These are phyloP conservation scores for Kluyveromyces siamensis DNA, from an alignment of 805 yeast genomes.

Conservation along the genomic window DNA sequence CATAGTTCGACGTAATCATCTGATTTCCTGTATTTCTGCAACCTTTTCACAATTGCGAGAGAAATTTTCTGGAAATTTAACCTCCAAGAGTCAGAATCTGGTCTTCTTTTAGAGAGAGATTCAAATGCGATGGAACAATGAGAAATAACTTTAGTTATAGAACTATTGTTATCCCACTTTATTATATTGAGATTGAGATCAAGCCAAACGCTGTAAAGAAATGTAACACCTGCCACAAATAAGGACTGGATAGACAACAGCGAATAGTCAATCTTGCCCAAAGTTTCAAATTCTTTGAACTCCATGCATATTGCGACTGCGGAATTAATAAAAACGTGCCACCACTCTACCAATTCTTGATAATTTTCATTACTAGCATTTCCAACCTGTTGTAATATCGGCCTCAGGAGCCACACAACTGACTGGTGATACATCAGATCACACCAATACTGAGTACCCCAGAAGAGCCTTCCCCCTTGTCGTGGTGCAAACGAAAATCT, in stretches of 20 bases:
- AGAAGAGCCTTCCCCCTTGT: conserved; percentile 17
- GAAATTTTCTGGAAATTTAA: too few relatives aligned
- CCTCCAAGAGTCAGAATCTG: neutral
- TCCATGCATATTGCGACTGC: conserved; percentile 25
- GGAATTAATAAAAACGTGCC: conserved; percentile 26
- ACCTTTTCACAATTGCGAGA: too few relatives aligned
- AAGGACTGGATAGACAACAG: conserved; percentile 28
- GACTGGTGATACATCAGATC: conserved; percentile 29
- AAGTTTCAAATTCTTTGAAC: conserved; percentile 21
- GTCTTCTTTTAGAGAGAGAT: conserved; percentile 24
- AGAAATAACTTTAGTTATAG: conserved; percentile 18
- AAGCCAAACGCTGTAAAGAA: conserved; percentile 5
- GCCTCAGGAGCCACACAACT: conserved; percentile 24
- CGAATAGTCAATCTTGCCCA: conserved; percentile 19
- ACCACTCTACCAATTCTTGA: conserved; percentile 22
- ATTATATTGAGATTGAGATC: neutral
- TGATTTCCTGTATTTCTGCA: too few relatives aligned
- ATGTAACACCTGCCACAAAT: conserved; percentile 4
- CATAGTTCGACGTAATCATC: too few relatives aligned
- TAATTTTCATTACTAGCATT: conserved; percentile 6
- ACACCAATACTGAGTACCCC: conserved; percentile 27
- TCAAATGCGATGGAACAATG: conserved; percentile 22
- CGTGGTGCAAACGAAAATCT: conserved; percentile 20
- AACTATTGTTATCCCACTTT: neutral
- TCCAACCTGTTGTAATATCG: conserved; percentile 19